These are phyloP conservation scores for Phytophthora quininea DNA, from an alignment of 352 stramenopile genomes.

Conservation along the genomic window DNA sequence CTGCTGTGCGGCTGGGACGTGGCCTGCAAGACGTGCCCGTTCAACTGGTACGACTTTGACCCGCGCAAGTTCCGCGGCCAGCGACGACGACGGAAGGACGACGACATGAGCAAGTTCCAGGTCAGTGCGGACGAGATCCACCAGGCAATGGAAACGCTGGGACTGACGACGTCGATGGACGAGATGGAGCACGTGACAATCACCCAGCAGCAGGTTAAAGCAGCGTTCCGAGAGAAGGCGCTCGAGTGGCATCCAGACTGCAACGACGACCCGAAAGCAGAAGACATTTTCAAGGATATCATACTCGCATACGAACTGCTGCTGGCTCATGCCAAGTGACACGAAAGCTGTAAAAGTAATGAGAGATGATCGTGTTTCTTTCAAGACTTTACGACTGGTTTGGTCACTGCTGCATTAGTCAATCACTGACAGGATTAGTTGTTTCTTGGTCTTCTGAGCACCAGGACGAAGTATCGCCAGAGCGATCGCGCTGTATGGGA, in stretches of 20 bases:
- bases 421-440: no score
- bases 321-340: constrained; percentile 24
- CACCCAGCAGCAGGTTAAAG: constrained; percentile 45
- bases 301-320: constrained; percentile 90
- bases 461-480: no score
- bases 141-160: constrained; percentile 32
- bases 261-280: constrained; percentile 76
- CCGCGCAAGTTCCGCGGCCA: constrained; percentile 41
- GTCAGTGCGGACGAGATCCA: constrained; percentile 19
- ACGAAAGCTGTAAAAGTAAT: background rate
- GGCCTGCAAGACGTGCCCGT: constrained; percentile 63
- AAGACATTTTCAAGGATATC: constrained; percentile 87
- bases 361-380: no score
- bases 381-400: no score
- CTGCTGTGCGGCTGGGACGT: constrained; percentile 69
- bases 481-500: no score
- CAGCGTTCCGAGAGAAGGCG: constrained; percentile 69
- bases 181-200: constrained; percentile 11
- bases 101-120: constrained; percentile 7
- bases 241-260: constrained; percentile 94
- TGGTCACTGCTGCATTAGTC: no score
- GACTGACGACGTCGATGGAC: constrained; percentile 20
- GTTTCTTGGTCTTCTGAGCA: no score
- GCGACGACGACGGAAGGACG: constrained; percentile 5
- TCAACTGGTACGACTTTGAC: constrained; percentile 75